These are phyloP conservation scores for Ceratobasidium sp. DNA, from an alignment of 1,284 basidiomycete genomes.

Conservation along the genomic window DNA sequence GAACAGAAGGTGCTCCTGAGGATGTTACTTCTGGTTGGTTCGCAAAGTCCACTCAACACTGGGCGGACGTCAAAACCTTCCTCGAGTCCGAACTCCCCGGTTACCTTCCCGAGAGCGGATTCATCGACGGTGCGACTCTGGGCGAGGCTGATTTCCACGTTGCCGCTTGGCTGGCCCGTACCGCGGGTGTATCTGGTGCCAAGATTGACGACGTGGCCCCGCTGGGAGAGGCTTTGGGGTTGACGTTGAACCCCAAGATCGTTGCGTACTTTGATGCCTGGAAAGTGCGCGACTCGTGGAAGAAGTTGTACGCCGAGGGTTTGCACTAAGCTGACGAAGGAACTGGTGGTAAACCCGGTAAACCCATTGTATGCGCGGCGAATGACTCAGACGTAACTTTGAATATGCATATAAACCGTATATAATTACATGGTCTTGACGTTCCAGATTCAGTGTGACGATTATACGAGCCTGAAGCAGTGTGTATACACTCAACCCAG, in stretches of 20 bases:
- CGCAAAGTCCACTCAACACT: conserved; percentile 52
- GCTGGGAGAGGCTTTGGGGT: conserved; percentile 52
- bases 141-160: conserved; percentile 65
- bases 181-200: conserved; percentile 44
- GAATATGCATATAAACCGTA: background rate
- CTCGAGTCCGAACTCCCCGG: conserved; percentile 54
- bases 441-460: too few species aligned
- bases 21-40: conserved; percentile 54
- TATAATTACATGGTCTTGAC: background rate
- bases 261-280: conserved; percentile 62
- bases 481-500: too few species aligned
- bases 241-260: conserved; percentile 53
- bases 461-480: too few species aligned
- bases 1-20: conserved; percentile 46
- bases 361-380: background rate
- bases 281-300: conserved; percentile 70
- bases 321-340: conserved; percentile 52
- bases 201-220: conserved; percentile 49
- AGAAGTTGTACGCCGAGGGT: conserved; percentile 62
- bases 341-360: too few species aligned
- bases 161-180: conserved; percentile 59
- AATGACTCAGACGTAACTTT: background rate
- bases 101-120: conserved; percentile 54
- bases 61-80: conserved; percentile 52
- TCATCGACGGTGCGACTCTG: conserved; percentile 57